Evolutionary conservation across 2,329 filamentous ascomycete genomes (phyloP), one percentile per base, ranked within the genome.

Genomic region (Aureobasidium sp.): DNA sequence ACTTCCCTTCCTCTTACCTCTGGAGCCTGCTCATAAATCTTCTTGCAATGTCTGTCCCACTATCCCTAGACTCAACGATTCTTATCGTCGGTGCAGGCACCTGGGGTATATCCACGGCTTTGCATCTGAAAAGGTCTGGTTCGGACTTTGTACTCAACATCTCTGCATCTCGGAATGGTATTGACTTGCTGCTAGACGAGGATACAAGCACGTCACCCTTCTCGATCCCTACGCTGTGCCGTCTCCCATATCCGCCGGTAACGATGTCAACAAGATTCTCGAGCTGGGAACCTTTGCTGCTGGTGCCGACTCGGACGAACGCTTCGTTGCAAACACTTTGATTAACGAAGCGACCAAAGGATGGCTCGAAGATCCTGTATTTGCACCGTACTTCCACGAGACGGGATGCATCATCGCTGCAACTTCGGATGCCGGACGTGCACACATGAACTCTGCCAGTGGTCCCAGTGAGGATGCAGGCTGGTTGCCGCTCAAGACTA

Each of bases 201-300:
- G 79, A 47, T 81, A 81, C 66, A 74, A 73, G 42, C 74, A 78
- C 63, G 73, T 83, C 61, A 79, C 73, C 5, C 75, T 81, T 5
- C 71, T 83, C 9, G 79, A 81, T 63, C 74, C 75, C 0, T 75
- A 79, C 61, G 70, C 71, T 0, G 74, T 79, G 3, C 78, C 79
- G 1, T 80, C 77, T 5, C 68, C 72, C 9, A 78, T 79, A 55
- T 76, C 78, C 13, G 78, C 78, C 3, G 78, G 78, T 15, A 79
- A 79, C 69, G 79, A 81, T 65, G 70, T 80, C 44, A 80, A 81
- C 65, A 80, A 80, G 63, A 80, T 81, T 59, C 73, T 76, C 74
- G 70, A 75, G 71, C 65, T 62, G 55, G 67, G 67, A 29, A 64
- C 68, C 27, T 67, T 66, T 6, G 66, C 64, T 9, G 54, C 54